Evolutionary conservation across 192 early-diverging fungal genomes (phyloP).

Genomic region (Pecoramyces ruminantium): DNA sequence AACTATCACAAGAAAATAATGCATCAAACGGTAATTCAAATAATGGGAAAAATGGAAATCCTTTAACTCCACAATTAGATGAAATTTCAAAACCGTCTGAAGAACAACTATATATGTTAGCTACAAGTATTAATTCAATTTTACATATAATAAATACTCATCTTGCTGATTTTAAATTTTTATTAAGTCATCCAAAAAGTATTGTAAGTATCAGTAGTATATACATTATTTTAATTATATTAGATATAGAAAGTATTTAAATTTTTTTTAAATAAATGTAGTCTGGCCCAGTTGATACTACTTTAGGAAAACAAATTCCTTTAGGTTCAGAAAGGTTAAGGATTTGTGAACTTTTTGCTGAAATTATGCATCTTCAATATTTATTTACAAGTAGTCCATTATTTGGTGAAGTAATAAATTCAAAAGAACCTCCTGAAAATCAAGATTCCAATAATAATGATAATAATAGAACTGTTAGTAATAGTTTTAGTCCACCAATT

Average conservation of each 20-base stretch:
- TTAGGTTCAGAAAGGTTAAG: conserved; percentile 88
- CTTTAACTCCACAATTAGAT: neutral
- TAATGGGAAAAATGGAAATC: neutral
- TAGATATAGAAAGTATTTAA: neutral
- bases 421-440: neutral
- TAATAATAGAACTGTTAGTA: neutral
- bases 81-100: neutral
- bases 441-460: neutral
- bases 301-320: conserved; percentile 54
- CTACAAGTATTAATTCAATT: conserved; percentile 76
- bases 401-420: conserved; percentile 23
- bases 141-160: conserved; percentile 27
- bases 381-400: conserved; percentile 37
- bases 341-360: conserved; percentile 96
- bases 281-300: conserved; percentile 43
- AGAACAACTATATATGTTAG: conserved; percentile 17
- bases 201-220: neutral
- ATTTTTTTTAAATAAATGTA: neutral
- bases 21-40: neutral
- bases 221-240: conserved; percentile 1
- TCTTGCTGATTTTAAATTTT: neutral
- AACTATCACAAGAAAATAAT: conserved; percentile 10
- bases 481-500: neutral
- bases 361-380: conserved; percentile 74
- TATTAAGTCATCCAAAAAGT: neutral